Conservation (phyloP, 257 asterid genomes). For the Ophiorrhiza pumila region DNA sequence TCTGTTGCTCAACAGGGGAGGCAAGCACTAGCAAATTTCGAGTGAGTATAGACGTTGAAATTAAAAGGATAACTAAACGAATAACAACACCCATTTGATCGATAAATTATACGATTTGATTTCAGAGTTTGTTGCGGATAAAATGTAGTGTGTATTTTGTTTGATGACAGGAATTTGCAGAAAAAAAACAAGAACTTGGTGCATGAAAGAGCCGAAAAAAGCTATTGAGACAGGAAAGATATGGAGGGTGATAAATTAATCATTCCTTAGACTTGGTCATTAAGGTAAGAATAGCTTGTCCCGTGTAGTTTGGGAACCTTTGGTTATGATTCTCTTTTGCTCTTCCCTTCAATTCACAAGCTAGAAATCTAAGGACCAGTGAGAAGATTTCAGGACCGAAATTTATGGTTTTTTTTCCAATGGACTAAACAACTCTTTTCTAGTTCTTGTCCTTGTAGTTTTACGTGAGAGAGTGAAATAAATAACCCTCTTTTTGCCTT, state of each 20-base stretch:
- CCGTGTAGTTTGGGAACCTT: constrained; percentile 32
- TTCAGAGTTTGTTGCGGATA: neutral
- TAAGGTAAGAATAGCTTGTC: constrained; percentile 66
- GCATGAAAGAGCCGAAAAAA: neutral
- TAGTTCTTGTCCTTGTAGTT: too few species aligned
- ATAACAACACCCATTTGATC: constrained; percentile 23
- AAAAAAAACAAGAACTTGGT: neutral
- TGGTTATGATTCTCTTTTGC: constrained; percentile 16
- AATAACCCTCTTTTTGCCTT: too few species aligned
- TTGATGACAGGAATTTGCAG: neutral
- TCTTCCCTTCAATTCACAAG: neutral
- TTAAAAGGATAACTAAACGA: constrained; percentile 27
- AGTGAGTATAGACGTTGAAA: constrained; percentile 27
- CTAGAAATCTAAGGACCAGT: neutral
- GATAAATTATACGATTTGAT: constrained; percentile 23
- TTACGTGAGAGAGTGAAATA: too few species aligned
- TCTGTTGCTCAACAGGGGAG: constrained; percentile 22
- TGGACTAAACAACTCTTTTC: neutral
- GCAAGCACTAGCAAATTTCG: constrained; percentile 29
- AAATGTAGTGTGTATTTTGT: neutral
- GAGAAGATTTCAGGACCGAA: neutral
- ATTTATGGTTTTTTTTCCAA: constrained; percentile 1
- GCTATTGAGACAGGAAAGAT: neutral
- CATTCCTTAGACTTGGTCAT: constrained; percentile 41
- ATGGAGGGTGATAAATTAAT: constrained; percentile 20